These are phyloP conservation scores for Neofusicoccum kwambonambiense DNA, from an alignment of 2,329 filamentous ascomycete genomes.

Conservation along the genomic window DNA sequence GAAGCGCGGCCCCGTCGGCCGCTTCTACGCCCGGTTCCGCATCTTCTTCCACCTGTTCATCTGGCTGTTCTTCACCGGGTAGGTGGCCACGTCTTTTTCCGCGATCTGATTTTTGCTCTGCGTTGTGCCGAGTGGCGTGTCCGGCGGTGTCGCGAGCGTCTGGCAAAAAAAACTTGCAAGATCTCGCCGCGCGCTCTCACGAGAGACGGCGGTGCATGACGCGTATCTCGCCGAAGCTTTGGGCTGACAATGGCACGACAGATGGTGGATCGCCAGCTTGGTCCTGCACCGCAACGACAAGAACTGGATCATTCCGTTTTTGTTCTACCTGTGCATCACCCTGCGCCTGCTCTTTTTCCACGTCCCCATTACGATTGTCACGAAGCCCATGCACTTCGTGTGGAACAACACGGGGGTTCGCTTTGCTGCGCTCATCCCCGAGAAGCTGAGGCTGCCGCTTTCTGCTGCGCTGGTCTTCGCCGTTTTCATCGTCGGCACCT, in stretches of 20 bases:
- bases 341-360: conserved; percentile 74
- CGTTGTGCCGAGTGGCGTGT: conserved; percentile 16
- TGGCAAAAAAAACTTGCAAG: neutral
- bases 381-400: conserved; percentile 62
- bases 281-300: conserved; percentile 69
- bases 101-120: neutral
- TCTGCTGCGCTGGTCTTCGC: conserved; percentile 65
- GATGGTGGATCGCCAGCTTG: conserved; percentile 76
- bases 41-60: conserved; percentile 43
- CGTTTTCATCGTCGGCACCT: conserved; percentile 75
- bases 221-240: neutral
- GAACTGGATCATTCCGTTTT: conserved; percentile 82
- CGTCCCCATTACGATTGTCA: conserved; percentile 65
- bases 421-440: conserved; percentile 62
- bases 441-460: conserved; percentile 61
- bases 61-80: conserved; percentile 55
- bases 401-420: conserved; percentile 66
- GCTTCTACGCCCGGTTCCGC: conserved; percentile 48
- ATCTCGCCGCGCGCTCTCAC: conserved; percentile 10
- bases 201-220: neutral
- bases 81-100: conserved; percentile 27
- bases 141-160: neutral
- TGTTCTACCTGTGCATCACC: conserved; percentile 73
- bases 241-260: conserved; percentile 21
- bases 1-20: conserved; percentile 33